Base-by-base conservation (phyloP, 805 yeast species). In the Candida ponderosae region DNA sequence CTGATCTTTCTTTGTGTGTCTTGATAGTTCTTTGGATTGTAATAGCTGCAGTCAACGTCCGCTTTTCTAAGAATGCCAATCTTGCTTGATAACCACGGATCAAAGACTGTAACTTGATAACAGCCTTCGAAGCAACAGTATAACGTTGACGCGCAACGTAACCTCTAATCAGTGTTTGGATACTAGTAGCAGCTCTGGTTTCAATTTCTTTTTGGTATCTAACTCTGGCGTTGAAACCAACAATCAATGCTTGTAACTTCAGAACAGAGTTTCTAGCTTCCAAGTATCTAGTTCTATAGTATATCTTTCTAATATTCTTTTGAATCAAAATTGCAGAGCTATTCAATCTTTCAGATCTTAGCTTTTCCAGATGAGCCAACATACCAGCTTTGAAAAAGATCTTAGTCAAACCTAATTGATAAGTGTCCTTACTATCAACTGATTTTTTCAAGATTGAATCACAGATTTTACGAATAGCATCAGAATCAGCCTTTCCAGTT, bases 331-430 rank as follows among this genome's bases (percentile, higher is more conserved):
- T 79, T 5, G 96, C 96, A 33, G 95, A 79, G 36, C 66, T 72
- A 53, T 74, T 74, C 47, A 88, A 73, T 51, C 88, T 85, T 44
- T 81, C 84, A 24, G 88, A 66, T 60, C 97, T 78, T 53, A 82
- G 63, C 49, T 86, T 86, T 62, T 90, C 98, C 50, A 90, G 70
- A 44, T 78, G 79, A 4, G 97, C 97, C 58, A 90, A 69, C 82
- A 90, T 84, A 56, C 98, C 98, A 23, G 97, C 96, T 53, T 95
- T 82, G 67, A 90, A 86, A 66, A 90, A 90, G 40, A 90, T 87
- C 64, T 90, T 90, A 31, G 95, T 83, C 55, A 85, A 78, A 64
- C 98, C 98, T 41, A 85, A 70, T 62, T 89, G 96, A 59, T 82
- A 89, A 51, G 84, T 83, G 37, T 67, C 63, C 28, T 69, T 70